These are phyloP conservation scores for Moringa oleifera DNA, from an alignment of 345 rosid genomes.

Conservation along the genomic window DNA sequence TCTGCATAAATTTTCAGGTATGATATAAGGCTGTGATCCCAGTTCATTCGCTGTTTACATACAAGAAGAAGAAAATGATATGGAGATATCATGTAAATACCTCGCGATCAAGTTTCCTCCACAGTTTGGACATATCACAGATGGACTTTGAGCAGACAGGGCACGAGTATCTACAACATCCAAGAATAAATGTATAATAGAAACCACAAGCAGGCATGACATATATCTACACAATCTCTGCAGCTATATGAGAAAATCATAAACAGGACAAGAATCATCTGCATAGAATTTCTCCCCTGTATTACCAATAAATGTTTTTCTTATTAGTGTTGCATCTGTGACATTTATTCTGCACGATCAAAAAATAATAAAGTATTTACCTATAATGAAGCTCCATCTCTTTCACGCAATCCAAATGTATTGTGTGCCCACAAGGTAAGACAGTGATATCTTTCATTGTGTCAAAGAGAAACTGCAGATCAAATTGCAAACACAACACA, in stretches of 20 bases:
- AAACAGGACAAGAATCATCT: too few relatives aligned
- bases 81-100: constrained; percentile 24
- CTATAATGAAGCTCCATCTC: constrained; percentile 52
- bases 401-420: constrained; percentile 65
- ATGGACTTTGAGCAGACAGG: constrained; percentile 87
- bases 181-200: not conserved
- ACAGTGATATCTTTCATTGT: constrained; percentile 54
- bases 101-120: constrained; percentile 84
- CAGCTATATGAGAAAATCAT: too few relatives aligned
- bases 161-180: constrained; percentile 61
- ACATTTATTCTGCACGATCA: too few relatives aligned
- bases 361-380: not conserved
- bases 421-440: constrained; percentile 71
- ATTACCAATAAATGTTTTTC: too few relatives aligned
- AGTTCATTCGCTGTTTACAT: too few relatives aligned
- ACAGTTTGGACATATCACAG: constrained; percentile 60
- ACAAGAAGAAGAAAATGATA: not conserved
- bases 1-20: constrained; percentile 29
- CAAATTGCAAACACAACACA: constrained; percentile 1
- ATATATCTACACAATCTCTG: not conserved
- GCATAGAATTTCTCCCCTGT: too few relatives aligned
- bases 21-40: too few relatives aligned
- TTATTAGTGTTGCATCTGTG: too few relatives aligned
- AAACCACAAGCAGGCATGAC: not conserved
- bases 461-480: constrained; percentile 64